Conservation (phyloP, 2,329 filamentous ascomycete genomes). For the Diaporthe citriasiana region DNA sequence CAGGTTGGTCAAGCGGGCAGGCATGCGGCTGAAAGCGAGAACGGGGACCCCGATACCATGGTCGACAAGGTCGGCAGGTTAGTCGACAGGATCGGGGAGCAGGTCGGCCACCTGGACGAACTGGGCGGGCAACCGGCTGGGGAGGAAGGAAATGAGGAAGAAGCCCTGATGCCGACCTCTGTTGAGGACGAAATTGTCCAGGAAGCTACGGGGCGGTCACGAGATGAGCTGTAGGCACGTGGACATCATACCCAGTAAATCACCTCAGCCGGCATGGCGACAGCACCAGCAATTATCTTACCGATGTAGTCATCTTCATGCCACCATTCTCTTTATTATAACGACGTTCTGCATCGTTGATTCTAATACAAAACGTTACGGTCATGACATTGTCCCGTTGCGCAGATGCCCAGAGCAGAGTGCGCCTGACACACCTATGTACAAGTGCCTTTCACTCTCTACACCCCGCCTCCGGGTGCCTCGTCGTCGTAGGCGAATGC, state of each 20-base stretch:
- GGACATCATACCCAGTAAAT: background rate
- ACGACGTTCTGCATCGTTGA: background rate
- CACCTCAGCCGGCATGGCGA: background rate
- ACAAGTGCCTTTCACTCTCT: background rate
- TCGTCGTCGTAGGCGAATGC: conserved; percentile 8
- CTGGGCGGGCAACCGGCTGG: conserved; percentile 38
- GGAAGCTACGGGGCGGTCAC: conserved; percentile 50
- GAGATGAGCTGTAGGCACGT: conserved; percentile 56
- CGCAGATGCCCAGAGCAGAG: background rate
- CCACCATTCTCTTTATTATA: too few relatives aligned
- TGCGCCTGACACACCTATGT: conserved; percentile 8
- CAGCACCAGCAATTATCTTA: background rate
- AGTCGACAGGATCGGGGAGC: conserved; percentile 55
- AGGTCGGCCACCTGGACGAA: conserved; percentile 15
- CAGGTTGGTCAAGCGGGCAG: conserved; percentile 56
- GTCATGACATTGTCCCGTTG: conserved; percentile 6
- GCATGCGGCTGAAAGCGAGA: conserved; percentile 44
- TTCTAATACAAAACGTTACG: conserved; percentile 22
- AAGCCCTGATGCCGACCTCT: conserved; percentile 25
- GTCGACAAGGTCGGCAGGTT: conserved; percentile 69
- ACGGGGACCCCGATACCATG: conserved; percentile 56
- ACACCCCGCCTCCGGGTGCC: background rate
- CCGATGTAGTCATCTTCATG: too few relatives aligned
- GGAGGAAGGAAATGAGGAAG: background rate
- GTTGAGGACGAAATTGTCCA: conserved; percentile 49